Evolutionary conservation across 495 filamentous ascomycete genomes (phyloP).

Genomic region (Peziza echinospora): DNA sequence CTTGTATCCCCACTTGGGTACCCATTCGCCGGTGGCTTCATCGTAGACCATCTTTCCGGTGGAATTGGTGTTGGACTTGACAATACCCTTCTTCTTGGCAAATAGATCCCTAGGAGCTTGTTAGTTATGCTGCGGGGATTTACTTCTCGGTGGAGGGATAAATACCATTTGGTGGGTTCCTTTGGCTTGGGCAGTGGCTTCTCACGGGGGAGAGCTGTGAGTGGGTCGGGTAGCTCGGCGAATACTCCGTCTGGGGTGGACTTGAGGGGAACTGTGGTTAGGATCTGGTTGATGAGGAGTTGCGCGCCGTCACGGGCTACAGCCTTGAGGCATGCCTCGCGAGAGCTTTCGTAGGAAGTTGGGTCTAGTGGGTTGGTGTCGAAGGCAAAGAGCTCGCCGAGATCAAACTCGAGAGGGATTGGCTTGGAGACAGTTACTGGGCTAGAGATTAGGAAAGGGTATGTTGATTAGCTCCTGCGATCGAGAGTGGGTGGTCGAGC

Average conservation of each 20-base stretch:
- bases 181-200: constrained; percentile 70
- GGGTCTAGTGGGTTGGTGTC: constrained; percentile 58
- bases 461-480: too few species aligned
- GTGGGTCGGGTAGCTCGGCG: constrained; percentile 45
- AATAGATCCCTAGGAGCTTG: constrained; percentile 41
- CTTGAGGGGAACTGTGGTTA: constrained; percentile 59
- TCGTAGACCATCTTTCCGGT: constrained; percentile 56
- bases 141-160: too few species aligned
- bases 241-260: constrained; percentile 46
- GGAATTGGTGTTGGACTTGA: constrained; percentile 46
- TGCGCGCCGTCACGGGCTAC: constrained; percentile 73
- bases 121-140: too few species aligned
- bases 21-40: constrained; percentile 68
- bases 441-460: too few species aligned
- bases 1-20: constrained; percentile 85
- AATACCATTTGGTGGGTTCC: constrained; percentile 72
- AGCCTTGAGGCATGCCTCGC: constrained; percentile 37
- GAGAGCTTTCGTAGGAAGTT: constrained; percentile 22
- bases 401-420: constrained; percentile 78
- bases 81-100: constrained; percentile 86
- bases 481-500: too few species aligned
- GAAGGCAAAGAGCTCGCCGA: constrained; percentile 59
- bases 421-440: constrained; percentile 53
- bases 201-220: constrained; percentile 57
- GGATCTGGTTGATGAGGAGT: constrained; percentile 68